Conservation (phyloP, 805 yeast genomes). For the Candida yuanshanica region DNA sequence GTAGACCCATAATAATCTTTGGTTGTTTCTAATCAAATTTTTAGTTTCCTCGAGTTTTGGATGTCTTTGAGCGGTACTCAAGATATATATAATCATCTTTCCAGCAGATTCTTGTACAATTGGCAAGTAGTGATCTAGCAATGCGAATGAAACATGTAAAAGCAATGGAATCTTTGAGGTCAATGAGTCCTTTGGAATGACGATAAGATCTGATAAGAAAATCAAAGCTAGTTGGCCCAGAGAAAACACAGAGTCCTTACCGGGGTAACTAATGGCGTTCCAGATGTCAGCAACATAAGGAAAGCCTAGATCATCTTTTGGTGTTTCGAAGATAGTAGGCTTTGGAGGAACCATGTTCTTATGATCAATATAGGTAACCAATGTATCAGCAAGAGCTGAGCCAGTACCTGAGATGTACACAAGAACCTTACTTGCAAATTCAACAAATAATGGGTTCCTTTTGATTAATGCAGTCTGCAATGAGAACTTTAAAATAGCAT, state of each 20-base stretch:
- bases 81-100: slow-evolving; percentile 63
- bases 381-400: slow-evolving; percentile 48
- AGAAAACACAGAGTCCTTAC: slow-evolving; percentile 74
- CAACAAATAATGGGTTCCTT: slow-evolving; percentile 69
- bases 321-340: slow-evolving; percentile 26
- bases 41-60: slow-evolving; percentile 54
- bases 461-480: slow-evolving; percentile 61
- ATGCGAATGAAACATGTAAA: slow-evolving; percentile 71
- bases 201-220: slow-evolving; percentile 74
- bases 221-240: slow-evolving; percentile 83
- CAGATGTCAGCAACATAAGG: slow-evolving; percentile 78
- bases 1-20: slow-evolving; percentile 66
- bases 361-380: slow-evolving; percentile 72
- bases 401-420: slow-evolving; percentile 66
- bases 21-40: slow-evolving; percentile 46
- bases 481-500: slow-evolving; percentile 65
- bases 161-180: slow-evolving; percentile 60
- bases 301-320: slow-evolving; percentile 33
- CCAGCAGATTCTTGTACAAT: slow-evolving; percentile 83
- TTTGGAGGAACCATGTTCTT: slow-evolving; percentile 82
- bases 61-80: slow-evolving; percentile 49
- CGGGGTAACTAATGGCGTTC: slow-evolving; percentile 45
- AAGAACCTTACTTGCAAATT: slow-evolving; percentile 73
- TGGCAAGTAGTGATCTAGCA: slow-evolving; percentile 82
- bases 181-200: slow-evolving; percentile 59